Percentiles rank a stretch among this genome's conserved stretches.
Evolutionary conservation across 2,329 filamentous ascomycete species (phyloP).

Genomic region (Metarhizium guizhouense): DNA sequence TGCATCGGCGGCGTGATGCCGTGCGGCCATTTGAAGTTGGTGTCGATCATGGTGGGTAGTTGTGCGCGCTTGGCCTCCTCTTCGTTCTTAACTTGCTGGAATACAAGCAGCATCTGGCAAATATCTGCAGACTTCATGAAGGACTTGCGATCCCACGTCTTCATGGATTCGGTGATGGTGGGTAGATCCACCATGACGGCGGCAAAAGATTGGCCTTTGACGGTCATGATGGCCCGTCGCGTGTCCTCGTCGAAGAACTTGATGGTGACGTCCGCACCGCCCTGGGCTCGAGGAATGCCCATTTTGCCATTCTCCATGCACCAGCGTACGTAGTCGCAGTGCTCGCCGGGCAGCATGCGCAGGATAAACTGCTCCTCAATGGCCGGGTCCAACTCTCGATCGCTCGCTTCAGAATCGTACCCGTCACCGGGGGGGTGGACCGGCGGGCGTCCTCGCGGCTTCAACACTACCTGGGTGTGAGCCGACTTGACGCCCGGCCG

Average conservation of each 20-base stretch:
- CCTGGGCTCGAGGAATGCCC: conserved; percentile 52
- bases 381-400: conserved; percentile 76
- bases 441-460: conserved; percentile 59
- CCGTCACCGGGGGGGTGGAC: conserved; percentile 71
- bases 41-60: conserved; percentile 64
- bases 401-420: conserved; percentile 93
- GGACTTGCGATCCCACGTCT: conserved; percentile 81
- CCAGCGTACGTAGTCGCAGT: conserved; percentile 73
- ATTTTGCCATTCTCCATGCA: conserved; percentile 71
- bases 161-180: conserved; percentile 83
- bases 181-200: conserved; percentile 76
- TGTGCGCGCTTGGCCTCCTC: conserved; percentile 55
- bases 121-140: conserved; percentile 87
- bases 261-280: conserved; percentile 70
- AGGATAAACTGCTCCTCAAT: conserved; percentile 87
- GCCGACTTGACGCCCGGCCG: conserved; percentile 28
- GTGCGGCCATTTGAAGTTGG: conserved; percentile 68
- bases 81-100: conserved; percentile 57
- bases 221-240: conserved; percentile 61
- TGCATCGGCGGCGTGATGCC: conserved; percentile 84
- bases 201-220: conserved; percentile 64
- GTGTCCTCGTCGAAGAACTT: conserved; percentile 70
- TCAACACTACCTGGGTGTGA: conserved; percentile 37
- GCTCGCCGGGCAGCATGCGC: conserved; percentile 77
- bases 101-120: conserved; percentile 79